Evolutionary conservation across 768 basidiomycete genomes (phyloP), one percentile per base, ranked within the genome.

Genomic region (Pulveroboletus sp.): DNA sequence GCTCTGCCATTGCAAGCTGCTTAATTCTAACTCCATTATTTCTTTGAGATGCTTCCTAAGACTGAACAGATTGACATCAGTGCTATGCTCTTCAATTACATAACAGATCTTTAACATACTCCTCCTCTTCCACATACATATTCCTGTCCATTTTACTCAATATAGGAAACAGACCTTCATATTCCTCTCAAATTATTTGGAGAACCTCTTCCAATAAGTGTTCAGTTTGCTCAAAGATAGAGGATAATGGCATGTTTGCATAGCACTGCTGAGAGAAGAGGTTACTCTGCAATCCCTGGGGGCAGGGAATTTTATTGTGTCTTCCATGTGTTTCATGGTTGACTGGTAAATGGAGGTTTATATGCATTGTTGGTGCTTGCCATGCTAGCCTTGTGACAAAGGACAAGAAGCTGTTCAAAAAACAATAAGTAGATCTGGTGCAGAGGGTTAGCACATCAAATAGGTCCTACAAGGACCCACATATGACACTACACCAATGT

Each of bases 401-500:
- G 38, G 28, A 61, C 32, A 61, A 60, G 52, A 9, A 43, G 10
- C 6, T 17, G n/a, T 21, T 9, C 6, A 42, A 28, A 50, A 50
- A 47, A 60, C 50, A 58, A 62, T 42, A 57, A 10, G 18, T 41
- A 49, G 39, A 9, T 17, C 44, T 3, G 35, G 18, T 27, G 3
- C 8, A 32, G 18, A 43, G 39, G 5, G 18, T 41, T 49, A 35
- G 49, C 44, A 26, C 21, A 14, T 56, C 54, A 45, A 28, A 17
- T 8, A 39, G 55, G 49, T 57, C 55, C 55, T 24, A 56, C 55
- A 56, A 21, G 39, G 56, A 41, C 31, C 56, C 32, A 57, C 14
- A 56, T 31, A 37, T 12, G 26, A 14, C 46, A 35, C 12, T 14
- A 12, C 15, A 33, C 10, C 31, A 33, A 46, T 15, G n/a, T n/a